These are phyloP conservation scores for Candida glucosophila DNA, from an alignment of 1,139 yeast genomes.

Conservation along the genomic window DNA sequence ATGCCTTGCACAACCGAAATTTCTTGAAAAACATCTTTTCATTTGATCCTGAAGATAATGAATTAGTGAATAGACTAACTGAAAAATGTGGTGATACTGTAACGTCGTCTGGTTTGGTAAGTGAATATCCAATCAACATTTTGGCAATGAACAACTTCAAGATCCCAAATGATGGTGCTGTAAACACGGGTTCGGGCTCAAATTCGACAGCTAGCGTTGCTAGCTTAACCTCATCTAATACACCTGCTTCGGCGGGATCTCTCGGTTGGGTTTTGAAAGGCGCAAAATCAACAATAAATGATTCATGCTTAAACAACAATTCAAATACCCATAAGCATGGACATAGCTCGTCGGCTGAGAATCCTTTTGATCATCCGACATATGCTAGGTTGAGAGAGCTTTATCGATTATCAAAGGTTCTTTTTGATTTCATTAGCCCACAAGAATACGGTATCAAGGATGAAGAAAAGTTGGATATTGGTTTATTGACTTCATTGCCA, in stretches of 20 bases:
- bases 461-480: conserved; percentile 92
- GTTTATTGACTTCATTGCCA: conserved; percentile 88
- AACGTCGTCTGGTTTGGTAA: conserved; percentile 57
- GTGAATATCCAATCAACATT: conserved; percentile 73
- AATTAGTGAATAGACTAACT: conserved; percentile 27
- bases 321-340: conserved; percentile 12
- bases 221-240: conserved; percentile 13
- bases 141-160: conserved; percentile 72
- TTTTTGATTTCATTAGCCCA: conserved; percentile 96
- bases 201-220: conserved; percentile 23
- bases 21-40: conserved; percentile 78
- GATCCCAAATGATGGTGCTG: conserved; percentile 27
- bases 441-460: conserved; percentile 98
- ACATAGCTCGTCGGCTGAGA: conserved; percentile 14
- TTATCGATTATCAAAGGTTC: conserved; percentile 80
- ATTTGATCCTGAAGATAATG: conserved; percentile 52
- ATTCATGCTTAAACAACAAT: conserved; percentile 15
- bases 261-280: conserved; percentile 69
- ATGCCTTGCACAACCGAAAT: conserved; percentile 89
- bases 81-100: conserved; percentile 43
- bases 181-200: conserved; percentile 9
- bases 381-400: conserved; percentile 79
- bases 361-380: conserved; percentile 76
- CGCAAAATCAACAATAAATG: conserved; percentile 20
- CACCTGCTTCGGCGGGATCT: conserved; percentile 52